Conservation (phyloP, 352 stramenopile genomes). For the Plasmopara viticola region DNA sequence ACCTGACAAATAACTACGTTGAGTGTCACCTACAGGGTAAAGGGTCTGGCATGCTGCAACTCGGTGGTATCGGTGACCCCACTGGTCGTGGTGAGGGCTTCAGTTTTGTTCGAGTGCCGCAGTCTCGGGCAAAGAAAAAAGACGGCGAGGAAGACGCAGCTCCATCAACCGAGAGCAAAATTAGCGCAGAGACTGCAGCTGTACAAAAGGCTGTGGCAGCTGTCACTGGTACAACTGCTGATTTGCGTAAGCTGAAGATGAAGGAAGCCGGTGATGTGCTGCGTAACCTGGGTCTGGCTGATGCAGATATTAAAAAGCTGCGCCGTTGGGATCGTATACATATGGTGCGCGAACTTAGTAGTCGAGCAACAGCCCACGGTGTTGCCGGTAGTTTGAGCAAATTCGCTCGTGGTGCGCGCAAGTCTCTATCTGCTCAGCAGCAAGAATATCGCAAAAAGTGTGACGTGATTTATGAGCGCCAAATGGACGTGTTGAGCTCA, state of each 20-base stretch:
- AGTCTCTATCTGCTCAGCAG: conserved; percentile 75
- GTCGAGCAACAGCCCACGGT: conserved; percentile 57
- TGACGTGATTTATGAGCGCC: conserved; percentile 76
- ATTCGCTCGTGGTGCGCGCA: conserved; percentile 70
- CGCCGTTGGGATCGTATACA: conserved; percentile 79
- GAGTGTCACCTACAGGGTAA: conserved; percentile 83
- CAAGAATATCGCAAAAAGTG: conserved; percentile 84
- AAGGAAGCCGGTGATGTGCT: conserved; percentile 78
- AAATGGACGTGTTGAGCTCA: conserved; percentile 75
- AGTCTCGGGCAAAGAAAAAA: conserved; percentile 78
- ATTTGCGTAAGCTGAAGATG: conserved; percentile 85
- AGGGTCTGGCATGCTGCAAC: conserved; percentile 71
- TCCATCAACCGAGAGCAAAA: conserved; percentile 32
- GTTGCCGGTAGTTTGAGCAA: conserved; percentile 70
- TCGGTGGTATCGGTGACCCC: conserved; percentile 76
- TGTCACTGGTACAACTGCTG: conserved; percentile 75
- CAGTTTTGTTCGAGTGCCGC: conserved; percentile 73
- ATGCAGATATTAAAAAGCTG: conserved; percentile 79
- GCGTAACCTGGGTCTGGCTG: conserved; percentile 66
- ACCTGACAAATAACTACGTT: conserved; percentile 81
- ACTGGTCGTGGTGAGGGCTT: conserved; percentile 80
- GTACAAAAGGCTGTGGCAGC: conserved; percentile 74
- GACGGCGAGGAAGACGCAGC: conserved; percentile 59
- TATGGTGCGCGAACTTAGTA: conserved; percentile 77
- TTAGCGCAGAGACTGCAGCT: conserved; percentile 46